A percentile compares a stretch with the other conserved stretches of the same genome.
These are phyloP conservation scores for Olyra latifolia DNA, from an alignment of 176 grass and related monocot species.

Conservation along the genomic window DNA sequence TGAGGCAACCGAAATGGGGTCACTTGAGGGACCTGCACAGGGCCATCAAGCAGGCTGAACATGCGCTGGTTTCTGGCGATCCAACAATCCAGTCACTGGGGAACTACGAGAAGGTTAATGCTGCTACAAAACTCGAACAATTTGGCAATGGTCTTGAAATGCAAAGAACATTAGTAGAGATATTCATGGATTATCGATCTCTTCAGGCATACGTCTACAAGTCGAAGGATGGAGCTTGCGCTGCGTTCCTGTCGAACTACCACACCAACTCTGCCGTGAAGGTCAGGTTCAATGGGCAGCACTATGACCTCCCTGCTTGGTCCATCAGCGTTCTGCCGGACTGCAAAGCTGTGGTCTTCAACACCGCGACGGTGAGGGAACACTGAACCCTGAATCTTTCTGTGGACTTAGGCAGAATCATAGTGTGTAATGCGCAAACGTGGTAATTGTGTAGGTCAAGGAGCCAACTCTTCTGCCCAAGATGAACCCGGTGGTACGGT, in stretches of 20 bases:
- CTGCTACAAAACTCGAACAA: background rate
- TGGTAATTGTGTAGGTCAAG: slow-evolving; percentile 54
- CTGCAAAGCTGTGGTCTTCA: slow-evolving; percentile 86
- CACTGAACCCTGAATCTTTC: background rate
- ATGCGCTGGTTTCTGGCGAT: slow-evolving; percentile 57
- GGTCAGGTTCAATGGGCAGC: slow-evolving; percentile 63
- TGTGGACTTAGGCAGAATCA: background rate
- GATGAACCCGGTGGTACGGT: slow-evolving; percentile 56
- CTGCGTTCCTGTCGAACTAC: slow-evolving; percentile 84
- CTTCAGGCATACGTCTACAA: slow-evolving; percentile 79
- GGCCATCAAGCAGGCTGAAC: slow-evolving; percentile 84
- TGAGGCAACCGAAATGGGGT: slow-evolving; percentile 92
- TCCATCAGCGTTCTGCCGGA: slow-evolving; percentile 91
- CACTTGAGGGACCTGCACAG: slow-evolving; percentile 92
- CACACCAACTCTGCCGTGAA: slow-evolving; percentile 45
- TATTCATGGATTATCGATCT: background rate
- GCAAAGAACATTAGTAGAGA: background rate
- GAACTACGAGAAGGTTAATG: slow-evolving; percentile 68
- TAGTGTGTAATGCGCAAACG: slow-evolving; percentile 15
- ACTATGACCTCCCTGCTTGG: slow-evolving; percentile 78
- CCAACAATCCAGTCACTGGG: slow-evolving; percentile 58
- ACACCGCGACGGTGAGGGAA: slow-evolving; percentile 74
- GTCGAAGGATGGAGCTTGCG: slow-evolving; percentile 63
- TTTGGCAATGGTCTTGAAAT: background rate
- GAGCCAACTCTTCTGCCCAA: slow-evolving; percentile 51